Percentiles rank a stretch among this genome's conserved stretches.
These are phyloP conservation scores for Debaryomyces maramus DNA, from an alignment of 805 yeast genomes.

Conservation along the genomic window DNA sequence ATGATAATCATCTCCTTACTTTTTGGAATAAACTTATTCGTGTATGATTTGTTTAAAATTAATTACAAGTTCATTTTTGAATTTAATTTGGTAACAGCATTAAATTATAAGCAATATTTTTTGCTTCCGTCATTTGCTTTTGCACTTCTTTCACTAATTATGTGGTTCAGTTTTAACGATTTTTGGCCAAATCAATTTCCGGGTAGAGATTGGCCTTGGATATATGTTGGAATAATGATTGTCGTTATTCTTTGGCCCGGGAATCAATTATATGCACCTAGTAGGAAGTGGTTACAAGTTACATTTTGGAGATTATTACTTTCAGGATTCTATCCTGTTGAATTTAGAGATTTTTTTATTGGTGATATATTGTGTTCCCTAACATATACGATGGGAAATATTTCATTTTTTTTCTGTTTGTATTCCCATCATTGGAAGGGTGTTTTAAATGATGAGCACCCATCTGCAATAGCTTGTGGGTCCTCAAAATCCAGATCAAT, in stretches of 20 bases:
- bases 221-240: conserved; percentile 58
- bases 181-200: conserved; percentile 63
- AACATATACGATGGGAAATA: conserved; percentile 83
- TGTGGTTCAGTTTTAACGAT: conserved; percentile 74
- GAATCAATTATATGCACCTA: conserved; percentile 51
- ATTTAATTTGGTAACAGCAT: conserved; percentile 65
- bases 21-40: conserved; percentile 66
- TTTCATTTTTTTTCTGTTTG: conserved; percentile 82
- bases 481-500: conserved; percentile 70
- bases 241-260: conserved; percentile 61
- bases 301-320: conserved; percentile 70
- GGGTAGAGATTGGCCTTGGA: conserved; percentile 78
- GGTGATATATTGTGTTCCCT: conserved; percentile 91
- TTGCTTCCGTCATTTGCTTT: conserved; percentile 62
- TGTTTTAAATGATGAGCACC: conserved; percentile 38
- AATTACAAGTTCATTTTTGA: conserved; percentile 93
- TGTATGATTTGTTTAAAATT: conserved; percentile 74
- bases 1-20: conserved; percentile 58
- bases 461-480: conserved; percentile 56
- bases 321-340: conserved; percentile 92
- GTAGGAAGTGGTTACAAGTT: conserved; percentile 76
- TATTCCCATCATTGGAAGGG: conserved; percentile 73
- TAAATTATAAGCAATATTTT: conserved; percentile 66
- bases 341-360: conserved; percentile 87
- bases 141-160: conserved; percentile 56